Conservation (phyloP, 805 yeast genomes). For the Clavispora asparagi region DNA sequence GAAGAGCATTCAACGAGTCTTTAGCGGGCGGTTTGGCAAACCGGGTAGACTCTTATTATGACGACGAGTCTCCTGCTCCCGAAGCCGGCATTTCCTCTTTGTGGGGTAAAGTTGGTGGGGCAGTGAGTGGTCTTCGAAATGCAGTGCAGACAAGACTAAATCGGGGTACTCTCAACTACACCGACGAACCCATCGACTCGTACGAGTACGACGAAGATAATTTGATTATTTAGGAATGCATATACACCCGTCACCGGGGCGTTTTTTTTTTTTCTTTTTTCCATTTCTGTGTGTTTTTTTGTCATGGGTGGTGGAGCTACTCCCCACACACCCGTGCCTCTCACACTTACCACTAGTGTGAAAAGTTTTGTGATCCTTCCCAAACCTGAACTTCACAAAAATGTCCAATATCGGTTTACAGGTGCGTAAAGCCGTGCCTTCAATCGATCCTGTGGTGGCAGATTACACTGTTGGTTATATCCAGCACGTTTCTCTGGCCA, state of each 20-base stretch:
- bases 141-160: conserved; percentile 14
- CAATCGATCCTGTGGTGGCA: conserved; percentile 78
- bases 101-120: conserved; percentile 25
- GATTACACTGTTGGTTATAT: conserved; percentile 92
- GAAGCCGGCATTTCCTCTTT: conserved; percentile 5
- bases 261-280: too few species aligned
- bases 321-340: conserved; percentile 4
- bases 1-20: conserved; percentile 20
- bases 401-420: conserved; percentile 46
- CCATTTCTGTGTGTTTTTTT: background rate
- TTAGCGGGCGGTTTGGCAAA: conserved; percentile 11
- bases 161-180: conserved; percentile 7
- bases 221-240: conserved; percentile 20
- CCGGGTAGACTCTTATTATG: conserved; percentile 18
- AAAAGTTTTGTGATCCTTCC: background rate
- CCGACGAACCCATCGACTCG: conserved; percentile 27
- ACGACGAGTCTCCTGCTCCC: conserved; percentile 4
- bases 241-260: background rate
- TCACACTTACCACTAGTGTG: background rate
- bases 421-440: conserved; percentile 81
- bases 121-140: conserved; percentile 19
- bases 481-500: conserved; percentile 69
- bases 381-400: background rate
- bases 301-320: too few species aligned
- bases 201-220: conserved; percentile 31